Conservation (phyloP, 1,284 basidiomycete genomes). For the Pascua sp. region DNA sequence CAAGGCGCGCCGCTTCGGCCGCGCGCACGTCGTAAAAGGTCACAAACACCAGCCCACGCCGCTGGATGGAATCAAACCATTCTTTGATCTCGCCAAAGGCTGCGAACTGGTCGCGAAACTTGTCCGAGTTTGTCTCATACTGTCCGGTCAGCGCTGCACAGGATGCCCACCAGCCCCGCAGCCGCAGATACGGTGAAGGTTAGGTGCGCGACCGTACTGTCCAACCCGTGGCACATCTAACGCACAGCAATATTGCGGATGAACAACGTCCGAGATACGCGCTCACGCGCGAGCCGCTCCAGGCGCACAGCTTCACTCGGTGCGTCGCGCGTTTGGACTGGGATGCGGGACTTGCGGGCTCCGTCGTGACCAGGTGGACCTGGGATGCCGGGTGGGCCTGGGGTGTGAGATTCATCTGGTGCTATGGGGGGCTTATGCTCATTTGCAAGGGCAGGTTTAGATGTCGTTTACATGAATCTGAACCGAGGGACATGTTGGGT, state of each 20-base stretch:
- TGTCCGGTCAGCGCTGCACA: constrained; percentile 41
- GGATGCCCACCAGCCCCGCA: too few species aligned
- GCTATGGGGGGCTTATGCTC: too few species aligned
- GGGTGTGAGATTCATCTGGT: too few species aligned
- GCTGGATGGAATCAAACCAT: constrained; percentile 90
- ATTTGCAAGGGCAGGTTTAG: too few species aligned
- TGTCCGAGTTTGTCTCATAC: constrained; percentile 85
- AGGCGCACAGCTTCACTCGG: constrained; percentile 1
- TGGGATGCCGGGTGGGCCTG: too few species aligned
- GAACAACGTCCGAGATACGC: constrained; percentile 91
- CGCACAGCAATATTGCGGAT: constrained; percentile 91
- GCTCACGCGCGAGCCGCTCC: constrained; percentile 54
- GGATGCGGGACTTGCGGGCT: too few species aligned
- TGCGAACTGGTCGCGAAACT: constrained; percentile 80
- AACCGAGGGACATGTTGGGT: too few species aligned
- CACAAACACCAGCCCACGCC: constrained; percentile 94
- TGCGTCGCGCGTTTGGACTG: too few species aligned
- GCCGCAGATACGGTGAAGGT: too few species aligned
- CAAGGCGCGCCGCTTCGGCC: constrained; percentile 82
- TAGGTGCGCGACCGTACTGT: too few species aligned
- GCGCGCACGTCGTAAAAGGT: constrained; percentile 90
- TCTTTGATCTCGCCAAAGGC: constrained; percentile 92
- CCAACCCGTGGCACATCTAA: constrained; percentile 6
- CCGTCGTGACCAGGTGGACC: too few species aligned
- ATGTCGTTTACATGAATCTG: too few species aligned